Percentiles rank a stretch among this genome's conserved stretches.
Conservation (phyloP, 176 grass and related monocot species). For the Phyllostachys edulis region DNA sequence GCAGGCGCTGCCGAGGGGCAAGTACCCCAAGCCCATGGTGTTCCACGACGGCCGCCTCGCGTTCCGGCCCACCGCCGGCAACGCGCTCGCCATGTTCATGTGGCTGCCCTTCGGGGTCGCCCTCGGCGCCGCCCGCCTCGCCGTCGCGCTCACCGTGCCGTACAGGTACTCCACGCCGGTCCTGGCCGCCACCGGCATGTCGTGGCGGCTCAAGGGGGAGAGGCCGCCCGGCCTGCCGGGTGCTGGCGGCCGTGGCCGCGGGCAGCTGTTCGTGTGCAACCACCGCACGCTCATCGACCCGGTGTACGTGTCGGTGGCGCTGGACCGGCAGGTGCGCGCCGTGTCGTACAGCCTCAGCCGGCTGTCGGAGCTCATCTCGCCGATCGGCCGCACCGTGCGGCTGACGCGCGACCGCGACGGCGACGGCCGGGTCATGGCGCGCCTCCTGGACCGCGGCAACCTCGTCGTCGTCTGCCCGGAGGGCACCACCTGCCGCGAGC, state of each 20-base stretch:
- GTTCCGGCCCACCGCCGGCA: conserved; percentile 51
- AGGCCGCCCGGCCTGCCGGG: not conserved
- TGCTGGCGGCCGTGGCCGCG: not conserved
- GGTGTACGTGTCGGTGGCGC: conserved; percentile 56
- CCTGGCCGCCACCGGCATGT: conserved; percentile 53
- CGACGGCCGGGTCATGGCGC: conserved; percentile 40
- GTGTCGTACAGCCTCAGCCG: conserved; percentile 65
- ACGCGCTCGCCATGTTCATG: conserved; percentile 55
- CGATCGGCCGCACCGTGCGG: conserved; percentile 52
- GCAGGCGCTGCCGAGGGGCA: conserved; percentile 25
- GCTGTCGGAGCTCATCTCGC: conserved; percentile 55
- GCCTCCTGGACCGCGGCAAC: conserved; percentile 37
- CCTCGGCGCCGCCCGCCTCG: conserved; percentile 37
- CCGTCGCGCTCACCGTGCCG: conserved; percentile 41
- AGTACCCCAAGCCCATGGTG: conserved; percentile 51
- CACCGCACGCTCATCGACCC: conserved; percentile 84
- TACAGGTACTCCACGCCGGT: conserved; percentile 57
- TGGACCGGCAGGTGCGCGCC: conserved; percentile 49
- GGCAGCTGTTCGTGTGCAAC: conserved; percentile 69
- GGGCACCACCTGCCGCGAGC: conserved; percentile 82
- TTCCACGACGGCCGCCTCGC: conserved; percentile 80
- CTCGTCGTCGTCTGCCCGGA: conserved; percentile 65
- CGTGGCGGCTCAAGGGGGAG: conserved; percentile 41
- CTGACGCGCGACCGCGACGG: conserved; percentile 38
- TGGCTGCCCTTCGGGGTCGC: conserved; percentile 48